Evolutionary conservation across 768 basidiomycete species (phyloP), one percentile per base, ranked within the genome.

Genomic region (Boletus vinaceobasis): DNA sequence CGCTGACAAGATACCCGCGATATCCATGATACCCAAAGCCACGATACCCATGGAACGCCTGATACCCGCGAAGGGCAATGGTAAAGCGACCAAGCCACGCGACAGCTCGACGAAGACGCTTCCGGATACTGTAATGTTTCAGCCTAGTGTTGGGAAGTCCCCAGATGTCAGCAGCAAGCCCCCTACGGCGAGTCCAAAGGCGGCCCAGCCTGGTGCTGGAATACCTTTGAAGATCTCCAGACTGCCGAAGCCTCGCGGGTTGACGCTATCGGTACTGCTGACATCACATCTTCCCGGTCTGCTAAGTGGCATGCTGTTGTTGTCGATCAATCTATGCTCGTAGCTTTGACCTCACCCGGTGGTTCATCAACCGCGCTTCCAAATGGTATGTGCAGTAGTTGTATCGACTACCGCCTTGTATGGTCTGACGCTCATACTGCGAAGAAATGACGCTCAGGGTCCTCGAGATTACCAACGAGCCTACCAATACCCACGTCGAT

Each of bases 81-180:
- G 43, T 11, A 55, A 67, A 27, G 60, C 61, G 47, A 61, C 53
- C 33, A 38, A 33, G n/a, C 4, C 45, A 43, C 31, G 46, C 32
- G 43, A 40, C 2, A 19, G 38, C 35, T 26, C 35, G 36, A 53
- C 26, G 9, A 36, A 26, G 49, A 60, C 53, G 42, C 2, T 37
- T 51, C 53, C 23, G 21, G 6, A 37, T 43, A 38, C 35, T 31
- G 21, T 48, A 5, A 11, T 4, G 38, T 35, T 17, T 37, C 53
- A 56, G 53, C 39, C 40, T 31, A 15, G 44, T 43, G 39, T 46
- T 45, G 55, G 44, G 27, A 11, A 3, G 27, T 50, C 56, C 13
- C 31, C 7, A 26, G 43, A 43, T 17, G 17, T 43, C 26, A 29
- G 9, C 27, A 10, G 26, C 42, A 17, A 26, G 23, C 14, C 15